phyloP scores from a whole-genome alignment of 768 basidiomycete genomes.

The Phanerochaete carnosa region DNA sequence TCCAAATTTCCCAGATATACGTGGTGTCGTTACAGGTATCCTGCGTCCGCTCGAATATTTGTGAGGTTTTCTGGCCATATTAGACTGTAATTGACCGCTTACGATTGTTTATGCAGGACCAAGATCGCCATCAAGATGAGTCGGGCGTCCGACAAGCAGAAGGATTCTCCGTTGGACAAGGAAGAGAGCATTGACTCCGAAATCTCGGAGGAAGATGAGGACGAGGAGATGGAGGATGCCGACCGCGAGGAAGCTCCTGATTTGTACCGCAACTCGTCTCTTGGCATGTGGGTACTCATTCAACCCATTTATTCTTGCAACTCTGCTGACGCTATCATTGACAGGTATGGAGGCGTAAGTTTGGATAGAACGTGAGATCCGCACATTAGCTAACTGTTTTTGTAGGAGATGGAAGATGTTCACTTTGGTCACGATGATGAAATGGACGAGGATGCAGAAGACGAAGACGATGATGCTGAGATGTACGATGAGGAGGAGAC shows the following conservation, averaged over 20 bases:
- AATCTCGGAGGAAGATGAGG: constrained; percentile 47
- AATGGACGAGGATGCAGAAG: constrained; percentile 80
- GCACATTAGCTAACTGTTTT: neutral
- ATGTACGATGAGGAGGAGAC: constrained; percentile 86
- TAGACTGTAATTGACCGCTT: constrained; percentile 12
- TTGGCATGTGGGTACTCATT: constrained; percentile 72
- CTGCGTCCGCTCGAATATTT: constrained; percentile 86
- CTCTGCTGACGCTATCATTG: neutral
- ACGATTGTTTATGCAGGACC: constrained; percentile 48
- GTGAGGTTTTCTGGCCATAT: constrained; percentile 42
- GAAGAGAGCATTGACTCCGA: constrained; percentile 44
- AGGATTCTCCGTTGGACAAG: constrained; percentile 45
- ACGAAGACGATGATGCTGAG: constrained; percentile 79
- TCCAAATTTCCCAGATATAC: constrained; percentile 91
- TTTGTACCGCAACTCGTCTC: constrained; percentile 91
- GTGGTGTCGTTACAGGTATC: constrained; percentile 80
- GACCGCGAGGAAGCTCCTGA: constrained; percentile 84
- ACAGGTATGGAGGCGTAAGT: constrained; percentile 79
- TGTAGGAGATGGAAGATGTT: constrained; percentile 82
- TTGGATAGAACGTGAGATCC: neutral
- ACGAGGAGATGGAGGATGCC: constrained; percentile 51
- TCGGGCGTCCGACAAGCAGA: constrained; percentile 62
- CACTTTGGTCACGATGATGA: constrained; percentile 68
- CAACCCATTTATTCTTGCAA: neutral
- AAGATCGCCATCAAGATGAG: constrained; percentile 99